These are phyloP conservation scores for Nigrospora osmanthi DNA, from an alignment of 2,329 filamentous ascomycete species.

Conservation along the genomic window DNA sequence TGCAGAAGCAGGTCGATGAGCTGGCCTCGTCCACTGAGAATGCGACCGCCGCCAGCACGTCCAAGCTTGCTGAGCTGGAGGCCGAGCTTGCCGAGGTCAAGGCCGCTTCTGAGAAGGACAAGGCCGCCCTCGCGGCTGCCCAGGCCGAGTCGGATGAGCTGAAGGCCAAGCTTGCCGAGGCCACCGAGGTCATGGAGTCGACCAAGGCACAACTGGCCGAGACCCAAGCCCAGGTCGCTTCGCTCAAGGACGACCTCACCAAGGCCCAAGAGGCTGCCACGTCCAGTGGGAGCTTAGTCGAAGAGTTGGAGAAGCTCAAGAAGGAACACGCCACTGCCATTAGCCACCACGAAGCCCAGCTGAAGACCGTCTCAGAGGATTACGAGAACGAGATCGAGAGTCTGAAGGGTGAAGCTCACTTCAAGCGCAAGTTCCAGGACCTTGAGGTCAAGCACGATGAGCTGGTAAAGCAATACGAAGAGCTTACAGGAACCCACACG, in stretches of 20 bases:
- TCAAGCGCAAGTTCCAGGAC: conserved; percentile 56
- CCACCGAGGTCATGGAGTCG: conserved; percentile 15
- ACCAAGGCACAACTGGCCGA: conserved; percentile 28
- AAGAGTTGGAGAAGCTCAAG: conserved; percentile 38
- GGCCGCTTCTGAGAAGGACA: conserved; percentile 37
- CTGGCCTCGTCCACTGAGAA: conserved; percentile 39
- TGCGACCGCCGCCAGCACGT: conserved; percentile 34
- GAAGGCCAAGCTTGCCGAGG: conserved; percentile 26
- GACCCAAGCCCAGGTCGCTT: conserved; percentile 26
- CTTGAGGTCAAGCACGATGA: conserved; percentile 50
- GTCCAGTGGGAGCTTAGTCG: conserved; percentile 15
- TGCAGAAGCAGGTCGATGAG: conserved; percentile 49
- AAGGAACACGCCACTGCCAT: conserved; percentile 31
- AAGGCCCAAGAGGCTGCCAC: conserved; percentile 38
- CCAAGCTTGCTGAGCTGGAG: conserved; percentile 42
- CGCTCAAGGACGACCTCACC: conserved; percentile 34
- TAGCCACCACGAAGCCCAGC: conserved; percentile 47
- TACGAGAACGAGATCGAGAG: conserved; percentile 60
- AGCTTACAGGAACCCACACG: conserved; percentile 14
- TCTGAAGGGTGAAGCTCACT: conserved; percentile 53
- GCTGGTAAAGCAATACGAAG: conserved; percentile 19
- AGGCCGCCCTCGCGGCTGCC: conserved; percentile 37
- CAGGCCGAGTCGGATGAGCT: conserved; percentile 29
- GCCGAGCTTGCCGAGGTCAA: conserved; percentile 43
- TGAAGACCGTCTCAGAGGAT: conserved; percentile 51